phyloP scores from a whole-genome alignment of 129 eudicot genomes.

The Deinandra increscens region DNA sequence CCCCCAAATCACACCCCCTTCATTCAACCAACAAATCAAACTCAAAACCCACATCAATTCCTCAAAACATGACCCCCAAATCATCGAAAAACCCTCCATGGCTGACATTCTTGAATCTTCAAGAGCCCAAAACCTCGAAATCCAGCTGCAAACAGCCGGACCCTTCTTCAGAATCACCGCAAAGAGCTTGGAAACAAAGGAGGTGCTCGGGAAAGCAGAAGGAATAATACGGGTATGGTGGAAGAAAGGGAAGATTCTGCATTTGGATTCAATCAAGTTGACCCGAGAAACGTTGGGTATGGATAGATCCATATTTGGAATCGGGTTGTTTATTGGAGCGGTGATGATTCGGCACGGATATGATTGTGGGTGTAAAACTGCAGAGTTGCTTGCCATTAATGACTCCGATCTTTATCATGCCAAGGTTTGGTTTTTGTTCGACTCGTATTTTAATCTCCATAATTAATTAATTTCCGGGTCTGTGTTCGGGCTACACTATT shows the following conservation, averaged over 20 bases:
- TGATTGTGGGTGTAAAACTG: conserved; percentile 76
- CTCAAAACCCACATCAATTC: conserved; percentile 8
- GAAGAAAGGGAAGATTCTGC: conserved; percentile 65
- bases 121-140: conserved; percentile 60
- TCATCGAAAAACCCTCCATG: conserved; percentile 46
- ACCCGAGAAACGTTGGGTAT: conserved; percentile 68
- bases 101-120: conserved; percentile 57
- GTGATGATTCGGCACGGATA: conserved; percentile 78
- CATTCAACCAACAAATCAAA: conserved; percentile 11
- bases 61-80: not conserved
- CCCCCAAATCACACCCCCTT: conserved; percentile 16
- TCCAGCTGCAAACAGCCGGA: conserved; percentile 57
- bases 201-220: conserved; percentile 72
- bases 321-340: conserved; percentile 90
- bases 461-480: too few relatives aligned
- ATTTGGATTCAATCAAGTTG: conserved; percentile 79
- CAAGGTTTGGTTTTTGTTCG: too few relatives aligned
- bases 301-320: conserved; percentile 84
- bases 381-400: conserved; percentile 88
- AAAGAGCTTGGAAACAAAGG: conserved; percentile 44
- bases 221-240: conserved; percentile 73
- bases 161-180: conserved; percentile 87
- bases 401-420: conserved; percentile 79
- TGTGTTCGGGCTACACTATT: too few relatives aligned
- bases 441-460: too few relatives aligned